These are phyloP conservation scores for Whalleya microplaca DNA, from an alignment of 2,329 filamentous ascomycete genomes.

Conservation along the genomic window DNA sequence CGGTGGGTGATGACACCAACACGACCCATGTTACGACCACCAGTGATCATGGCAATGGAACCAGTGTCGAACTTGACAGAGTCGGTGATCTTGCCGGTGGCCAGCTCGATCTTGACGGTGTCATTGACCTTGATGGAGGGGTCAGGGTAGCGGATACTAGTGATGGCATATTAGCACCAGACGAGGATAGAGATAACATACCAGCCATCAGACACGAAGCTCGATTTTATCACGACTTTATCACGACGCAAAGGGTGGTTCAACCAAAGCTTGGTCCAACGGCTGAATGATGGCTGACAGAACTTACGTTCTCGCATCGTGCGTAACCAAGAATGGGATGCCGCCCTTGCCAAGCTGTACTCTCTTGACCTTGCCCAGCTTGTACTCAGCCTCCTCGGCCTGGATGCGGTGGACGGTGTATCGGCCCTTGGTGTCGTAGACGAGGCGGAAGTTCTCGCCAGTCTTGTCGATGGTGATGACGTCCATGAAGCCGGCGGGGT, in stretches of 20 bases:
- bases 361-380: slow-evolving; percentile 99
- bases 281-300: slow-evolving; percentile 98
- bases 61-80: slow-evolving; percentile 99
- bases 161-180: slow-evolving; percentile 45
- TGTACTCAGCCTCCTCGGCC: slow-evolving; percentile 98
- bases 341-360: slow-evolving; percentile 99
- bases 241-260: slow-evolving; percentile 45
- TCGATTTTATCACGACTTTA: no score
- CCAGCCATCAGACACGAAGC: slow-evolving; percentile 56
- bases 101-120: slow-evolving; percentile 98
- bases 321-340: slow-evolving; percentile 99
- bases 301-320: slow-evolving; percentile 99
- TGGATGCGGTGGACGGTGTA: slow-evolving; percentile 99
- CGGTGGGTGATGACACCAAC: slow-evolving; percentile 99
- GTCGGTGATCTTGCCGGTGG: slow-evolving; percentile 96
- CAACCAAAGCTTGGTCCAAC: slow-evolving; percentile 99
- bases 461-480: slow-evolving; percentile 99
- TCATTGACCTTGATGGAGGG: slow-evolving; percentile 99
- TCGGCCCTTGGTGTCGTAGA: slow-evolving; percentile 99
- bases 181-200: slow-evolving; percentile 47
- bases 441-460: slow-evolving; percentile 99
- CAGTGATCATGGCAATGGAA: slow-evolving; percentile 96
- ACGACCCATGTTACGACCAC: slow-evolving; percentile 99
- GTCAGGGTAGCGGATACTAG: slow-evolving; percentile 98
- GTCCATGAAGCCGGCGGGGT: slow-evolving; percentile 98